Conservation (phyloP, 352 stramenopile species). For the Stramenopiles sp. region DNA sequence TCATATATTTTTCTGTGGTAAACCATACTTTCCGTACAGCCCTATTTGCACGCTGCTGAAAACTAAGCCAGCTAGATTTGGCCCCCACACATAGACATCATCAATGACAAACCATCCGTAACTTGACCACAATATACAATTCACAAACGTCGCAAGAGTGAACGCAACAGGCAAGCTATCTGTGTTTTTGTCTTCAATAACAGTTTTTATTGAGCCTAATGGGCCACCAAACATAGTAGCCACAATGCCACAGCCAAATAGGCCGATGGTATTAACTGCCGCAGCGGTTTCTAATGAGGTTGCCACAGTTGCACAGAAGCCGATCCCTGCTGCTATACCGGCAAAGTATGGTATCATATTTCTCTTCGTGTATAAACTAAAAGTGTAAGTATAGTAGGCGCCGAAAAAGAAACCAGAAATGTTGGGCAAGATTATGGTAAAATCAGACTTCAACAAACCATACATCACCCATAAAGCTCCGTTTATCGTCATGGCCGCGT, state of each 20-base stretch:
- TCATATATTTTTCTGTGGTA: background rate
- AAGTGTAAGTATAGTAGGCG: background rate
- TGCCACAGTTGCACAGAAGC: background rate
- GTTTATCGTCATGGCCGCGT: background rate
- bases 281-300: background rate
- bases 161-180: conserved; percentile 4
- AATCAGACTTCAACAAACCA: background rate
- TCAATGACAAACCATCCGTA: conserved; percentile 10
- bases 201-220: background rate
- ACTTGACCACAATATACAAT: background rate
- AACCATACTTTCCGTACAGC: background rate
- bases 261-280: background rate
- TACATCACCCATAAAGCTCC: background rate
- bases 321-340: background rate
- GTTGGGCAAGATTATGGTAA: background rate
- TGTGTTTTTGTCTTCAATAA: conserved; percentile 8
- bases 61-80: background rate
- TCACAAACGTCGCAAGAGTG: background rate
- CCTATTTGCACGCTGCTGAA: background rate
- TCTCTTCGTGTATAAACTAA: background rate
- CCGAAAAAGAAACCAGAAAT: conserved; percentile 4
- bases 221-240: conserved; percentile 3
- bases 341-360: conserved; percentile 8
- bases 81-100: conserved; percentile 9
- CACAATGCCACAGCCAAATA: background rate